Base-by-base conservation (phyloP, 179 eudicot species). In the Carnegiea gigantea region DNA sequence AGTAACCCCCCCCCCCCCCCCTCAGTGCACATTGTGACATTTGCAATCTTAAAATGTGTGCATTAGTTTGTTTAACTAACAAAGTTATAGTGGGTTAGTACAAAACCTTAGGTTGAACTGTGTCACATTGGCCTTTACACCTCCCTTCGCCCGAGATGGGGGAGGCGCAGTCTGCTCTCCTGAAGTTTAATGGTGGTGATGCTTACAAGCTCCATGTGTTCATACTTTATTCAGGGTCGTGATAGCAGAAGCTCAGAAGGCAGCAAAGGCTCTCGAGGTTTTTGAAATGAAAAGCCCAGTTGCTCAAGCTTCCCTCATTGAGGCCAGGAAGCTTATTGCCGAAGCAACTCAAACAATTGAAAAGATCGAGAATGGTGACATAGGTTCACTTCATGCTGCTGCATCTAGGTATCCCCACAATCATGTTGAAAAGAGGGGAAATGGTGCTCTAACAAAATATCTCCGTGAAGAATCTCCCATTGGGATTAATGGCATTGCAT, bases 191-290 rank as follows among this genome's bases (percentile, higher is more conserved):
- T 48, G 53, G 3, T 57, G 26, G 44, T 44, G 36, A 44, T 77
- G 64, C 13, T 59, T 40, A n/a, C n/a, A 28, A 28, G 46, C 0
- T 54, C 54, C 71, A 33, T 57, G 5, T 10, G 57, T 51, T 51
- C 18, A 11, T 12, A 1, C 20, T 76, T 60, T 75, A 15, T 80
- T 80, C 90, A 95, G 98, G 92, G 71, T 87, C 75, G 80, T 96
- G 88, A 90, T 96, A 74, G 91, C 93, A 36, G 97, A 96, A 87
- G 98, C 99, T 72, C 89, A 93, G 85, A 93, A 90, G 80, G 99
- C 99, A 70, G 92, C 93, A 73, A 87, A 89, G 71, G 96, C 95
- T 49, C 93, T 96, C 20, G 99, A 96, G 86, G 86, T 84, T 77
- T 92, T 94, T 82, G 98, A 97, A 51, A 79, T 74, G 54, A 91